These are phyloP conservation scores for Rhizopus arrhizus DNA, from an alignment of 371 early-diverging fungal genomes.

Conservation along the genomic window DNA sequence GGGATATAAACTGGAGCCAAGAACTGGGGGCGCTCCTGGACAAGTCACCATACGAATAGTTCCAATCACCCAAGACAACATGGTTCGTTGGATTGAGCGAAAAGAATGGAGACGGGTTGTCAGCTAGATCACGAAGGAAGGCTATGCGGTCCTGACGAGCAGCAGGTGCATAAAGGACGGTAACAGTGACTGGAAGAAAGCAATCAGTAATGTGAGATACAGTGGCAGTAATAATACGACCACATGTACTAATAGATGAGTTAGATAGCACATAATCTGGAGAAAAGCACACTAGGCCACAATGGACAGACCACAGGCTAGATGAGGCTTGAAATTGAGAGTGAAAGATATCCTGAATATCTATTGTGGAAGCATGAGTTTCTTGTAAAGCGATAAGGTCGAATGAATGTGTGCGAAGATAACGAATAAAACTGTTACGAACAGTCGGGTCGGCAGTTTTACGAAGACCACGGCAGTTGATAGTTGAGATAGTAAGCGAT, in stretches of 20 bases:
- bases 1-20: background rate
- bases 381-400: conserved; percentile 9
- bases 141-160: background rate
- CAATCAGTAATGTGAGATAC: background rate
- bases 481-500: background rate
- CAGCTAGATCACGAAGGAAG: background rate
- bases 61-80: background rate
- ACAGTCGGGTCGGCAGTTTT: conserved; percentile 3
- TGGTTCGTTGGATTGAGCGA: background rate
- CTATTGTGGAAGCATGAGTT: conserved; percentile 3
- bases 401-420: conserved; percentile 1
- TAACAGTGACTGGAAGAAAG: conserved; percentile 3
- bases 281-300: conserved; percentile 4
- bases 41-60: background rate
- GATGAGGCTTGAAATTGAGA: conserved; percentile 5
- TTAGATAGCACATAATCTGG: conserved; percentile 2
- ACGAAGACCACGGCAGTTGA: conserved; percentile 10
- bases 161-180: background rate
- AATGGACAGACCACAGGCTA: conserved; percentile 8
- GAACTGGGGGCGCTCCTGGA: background rate
- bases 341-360: conserved; percentile 1
- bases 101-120: too few relatives aligned
- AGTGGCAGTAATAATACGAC: conserved; percentile 2
- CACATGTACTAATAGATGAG: conserved; percentile 1
- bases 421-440: conserved; percentile 4